phyloP scores from a whole-genome alignment of 2,329 filamentous ascomycete species.

The Neoascochyta sp. region DNA sequence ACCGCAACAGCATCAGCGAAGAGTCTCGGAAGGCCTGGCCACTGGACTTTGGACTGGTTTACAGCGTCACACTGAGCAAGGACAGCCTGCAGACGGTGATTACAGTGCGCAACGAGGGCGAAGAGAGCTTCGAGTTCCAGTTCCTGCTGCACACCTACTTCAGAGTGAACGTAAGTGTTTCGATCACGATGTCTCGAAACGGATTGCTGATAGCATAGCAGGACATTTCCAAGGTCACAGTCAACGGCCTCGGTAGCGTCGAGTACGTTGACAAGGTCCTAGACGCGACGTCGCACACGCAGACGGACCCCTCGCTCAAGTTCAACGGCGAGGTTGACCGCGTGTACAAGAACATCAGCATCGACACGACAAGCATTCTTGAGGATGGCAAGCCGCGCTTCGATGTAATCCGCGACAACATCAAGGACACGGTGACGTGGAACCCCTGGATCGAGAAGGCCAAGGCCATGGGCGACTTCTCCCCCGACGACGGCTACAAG shows the following conservation, averaged over 20 bases:
- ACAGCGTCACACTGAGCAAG: constrained; percentile 80
- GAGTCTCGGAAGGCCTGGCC: constrained; percentile 73
- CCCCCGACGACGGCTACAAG: constrained; percentile 83
- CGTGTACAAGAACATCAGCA: constrained; percentile 69
- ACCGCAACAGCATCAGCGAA: constrained; percentile 65
- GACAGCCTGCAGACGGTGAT: constrained; percentile 75
- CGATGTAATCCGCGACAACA: constrained; percentile 75
- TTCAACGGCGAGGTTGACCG: constrained; percentile 82
- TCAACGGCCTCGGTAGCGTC: constrained; percentile 73
- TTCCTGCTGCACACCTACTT: constrained; percentile 90
- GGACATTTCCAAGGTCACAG: constrained; percentile 71
- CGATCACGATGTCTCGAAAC: too few relatives aligned
- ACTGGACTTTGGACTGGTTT: constrained; percentile 82
- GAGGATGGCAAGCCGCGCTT: constrained; percentile 63
- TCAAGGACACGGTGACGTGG: constrained; percentile 90
- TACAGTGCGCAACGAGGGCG: constrained; percentile 84
- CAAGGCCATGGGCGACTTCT: constrained; percentile 77
- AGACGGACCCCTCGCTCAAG: constrained; percentile 60
- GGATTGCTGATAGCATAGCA: constrained; percentile 43
- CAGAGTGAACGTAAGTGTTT: constrained; percentile 63
- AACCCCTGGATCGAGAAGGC: constrained; percentile 93
- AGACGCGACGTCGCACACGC: constrained; percentile 60
- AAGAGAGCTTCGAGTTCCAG: constrained; percentile 83
- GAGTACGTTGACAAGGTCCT: constrained; percentile 81
- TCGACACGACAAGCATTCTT: constrained; percentile 60